phyloP scores from a whole-genome alignment of 495 filamentous ascomycete species.

The Geopyxis carbonaria region DNA sequence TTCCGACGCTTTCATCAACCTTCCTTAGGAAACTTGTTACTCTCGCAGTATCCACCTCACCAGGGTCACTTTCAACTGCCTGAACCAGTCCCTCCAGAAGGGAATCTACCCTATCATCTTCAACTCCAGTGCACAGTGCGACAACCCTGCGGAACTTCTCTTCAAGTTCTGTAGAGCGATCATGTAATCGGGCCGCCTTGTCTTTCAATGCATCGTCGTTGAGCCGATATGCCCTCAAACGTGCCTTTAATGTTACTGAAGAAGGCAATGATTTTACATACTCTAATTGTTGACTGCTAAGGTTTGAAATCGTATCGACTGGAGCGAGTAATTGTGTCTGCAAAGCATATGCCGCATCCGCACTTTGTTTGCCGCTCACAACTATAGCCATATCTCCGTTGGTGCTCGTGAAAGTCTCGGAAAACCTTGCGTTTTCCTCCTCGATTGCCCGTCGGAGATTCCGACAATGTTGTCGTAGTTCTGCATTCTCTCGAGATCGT shows the following conservation, averaged over 20 bases:
- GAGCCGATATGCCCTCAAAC: conserved; percentile 32
- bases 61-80: conserved; percentile 59
- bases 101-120: conserved; percentile 46
- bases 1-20: conserved; percentile 34
- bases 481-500: conserved; percentile 18
- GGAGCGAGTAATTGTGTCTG: conserved; percentile 13
- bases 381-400: conserved; percentile 13
- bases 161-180: conserved; percentile 47
- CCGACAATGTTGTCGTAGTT: conserved; percentile 23
- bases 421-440: conserved; percentile 31
- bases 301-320: conserved; percentile 7
- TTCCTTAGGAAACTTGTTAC: conserved; percentile 57
- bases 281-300: conserved; percentile 14
- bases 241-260: conserved; percentile 15
- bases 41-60: conserved; percentile 48
- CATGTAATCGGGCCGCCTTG: conserved; percentile 36
- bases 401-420: conserved; percentile 8
- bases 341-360: conserved; percentile 14
- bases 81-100: conserved; percentile 41
- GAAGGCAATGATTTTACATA: conserved; percentile 16
- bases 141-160: conserved; percentile 54
- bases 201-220: conserved; percentile 31
- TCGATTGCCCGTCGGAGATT: conserved; percentile 34
- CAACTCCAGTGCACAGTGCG: conserved; percentile 47
- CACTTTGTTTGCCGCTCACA: too few species aligned